phyloP scores from a whole-genome alignment of 805 yeast species.

The Kazachstania bromeliacearum region DNA sequence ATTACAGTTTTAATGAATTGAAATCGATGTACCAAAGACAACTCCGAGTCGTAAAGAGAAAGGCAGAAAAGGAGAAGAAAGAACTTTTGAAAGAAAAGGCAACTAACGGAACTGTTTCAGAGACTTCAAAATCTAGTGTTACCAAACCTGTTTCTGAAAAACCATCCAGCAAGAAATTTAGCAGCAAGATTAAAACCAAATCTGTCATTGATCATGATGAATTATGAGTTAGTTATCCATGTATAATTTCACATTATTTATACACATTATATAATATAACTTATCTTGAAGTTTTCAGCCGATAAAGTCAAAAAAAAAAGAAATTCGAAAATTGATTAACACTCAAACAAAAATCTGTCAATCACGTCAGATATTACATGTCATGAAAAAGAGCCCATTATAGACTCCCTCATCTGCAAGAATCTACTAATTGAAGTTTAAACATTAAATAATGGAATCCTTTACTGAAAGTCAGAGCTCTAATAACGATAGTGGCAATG shows the following conservation, averaged over 20 bases:
- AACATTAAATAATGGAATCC: neutral
- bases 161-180: neutral
- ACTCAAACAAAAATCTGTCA: too few species aligned
- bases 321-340: too few species aligned
- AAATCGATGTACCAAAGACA: conserved; percentile 18
- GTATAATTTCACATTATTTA: neutral
- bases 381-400: too few species aligned
- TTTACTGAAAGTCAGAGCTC: neutral
- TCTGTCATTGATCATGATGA: conserved; percentile 13
- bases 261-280: neutral
- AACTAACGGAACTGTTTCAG: neutral
- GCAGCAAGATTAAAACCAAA: neutral
- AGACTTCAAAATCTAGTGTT: neutral
- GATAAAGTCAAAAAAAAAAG: too few species aligned
- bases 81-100: conserved; percentile 2
- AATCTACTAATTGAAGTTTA: too few species aligned
- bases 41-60: conserved; percentile 21
- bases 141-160: neutral
- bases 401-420: too few species aligned
- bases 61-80: conserved; percentile 13
- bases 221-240: conserved; percentile 6
- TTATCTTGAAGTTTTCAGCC: too few species aligned
- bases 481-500: neutral
- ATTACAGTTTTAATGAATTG: conserved; percentile 28
- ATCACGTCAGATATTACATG: too few species aligned